phyloP scores from a whole-genome alignment of 2,329 filamentous ascomycete genomes.

The Neonectria ditissima region DNA sequence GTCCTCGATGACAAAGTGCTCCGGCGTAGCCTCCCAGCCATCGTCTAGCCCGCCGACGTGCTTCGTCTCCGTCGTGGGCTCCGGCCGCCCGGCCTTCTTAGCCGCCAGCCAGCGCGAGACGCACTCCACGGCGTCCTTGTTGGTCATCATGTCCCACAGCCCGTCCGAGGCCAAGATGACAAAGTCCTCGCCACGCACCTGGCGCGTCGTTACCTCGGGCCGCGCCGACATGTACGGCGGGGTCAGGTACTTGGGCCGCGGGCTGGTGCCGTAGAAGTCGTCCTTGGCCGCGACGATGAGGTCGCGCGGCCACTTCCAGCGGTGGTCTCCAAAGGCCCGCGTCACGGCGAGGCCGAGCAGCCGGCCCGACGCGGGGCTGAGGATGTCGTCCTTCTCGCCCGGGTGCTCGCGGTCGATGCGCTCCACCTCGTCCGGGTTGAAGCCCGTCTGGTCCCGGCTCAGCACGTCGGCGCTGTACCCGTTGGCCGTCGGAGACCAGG shows the following conservation, averaged over 20 bases:
- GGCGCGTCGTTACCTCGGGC: conserved; percentile 70
- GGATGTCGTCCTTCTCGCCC: conserved; percentile 67
- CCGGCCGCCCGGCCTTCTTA: conserved; percentile 41
- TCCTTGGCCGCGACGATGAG: conserved; percentile 52
- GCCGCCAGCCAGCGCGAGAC: conserved; percentile 65
- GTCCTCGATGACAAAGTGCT: conserved; percentile 80
- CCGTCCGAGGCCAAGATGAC: conserved; percentile 76
- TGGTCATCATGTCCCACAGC: conserved; percentile 72
- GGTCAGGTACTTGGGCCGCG: conserved; percentile 59
- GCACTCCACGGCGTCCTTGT: conserved; percentile 67
- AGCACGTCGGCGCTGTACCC: conserved; percentile 66
- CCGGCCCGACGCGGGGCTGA: conserved; percentile 62
- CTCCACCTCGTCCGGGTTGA: conserved; percentile 68
- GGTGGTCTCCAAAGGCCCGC: conserved; percentile 75
- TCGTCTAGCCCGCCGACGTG: conserved; percentile 35
- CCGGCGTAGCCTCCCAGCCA: conserved; percentile 47
- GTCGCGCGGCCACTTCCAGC: conserved; percentile 73
- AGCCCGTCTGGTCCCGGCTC: conserved; percentile 74
- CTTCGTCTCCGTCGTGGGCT: conserved; percentile 37
- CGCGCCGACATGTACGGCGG: conserved; percentile 77
- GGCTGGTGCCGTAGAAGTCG: conserved; percentile 61
- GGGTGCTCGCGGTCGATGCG: conserved; percentile 70
- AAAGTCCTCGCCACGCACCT: conserved; percentile 64
- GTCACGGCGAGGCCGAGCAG: conserved; percentile 72
- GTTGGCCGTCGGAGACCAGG: conserved; percentile 52